phyloP scores from a whole-genome alignment of 1,139 yeast genomes.

The Suhomyces bribrorum region DNA sequence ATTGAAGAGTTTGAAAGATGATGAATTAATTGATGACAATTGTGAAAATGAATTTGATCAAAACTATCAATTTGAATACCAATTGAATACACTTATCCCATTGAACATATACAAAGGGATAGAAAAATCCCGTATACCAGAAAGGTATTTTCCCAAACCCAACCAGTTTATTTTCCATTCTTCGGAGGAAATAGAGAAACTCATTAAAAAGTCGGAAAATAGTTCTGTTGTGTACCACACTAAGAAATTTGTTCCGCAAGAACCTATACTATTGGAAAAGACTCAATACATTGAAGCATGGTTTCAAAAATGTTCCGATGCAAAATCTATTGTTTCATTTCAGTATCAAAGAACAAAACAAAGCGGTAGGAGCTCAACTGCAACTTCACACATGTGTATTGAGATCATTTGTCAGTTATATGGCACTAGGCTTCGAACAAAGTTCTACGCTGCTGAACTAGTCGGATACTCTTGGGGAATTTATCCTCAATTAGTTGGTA shows the following conservation, averaged over 20 bases:
- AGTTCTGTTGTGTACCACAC: slow-evolving; percentile 2
- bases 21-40: not conserved
- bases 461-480: slow-evolving; percentile 58
- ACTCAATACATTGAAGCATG: slow-evolving; percentile 47
- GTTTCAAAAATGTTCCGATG: slow-evolving; percentile 37
- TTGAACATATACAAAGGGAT: slow-evolving; percentile 4
- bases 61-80: slow-evolving; percentile 22
- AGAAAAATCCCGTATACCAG: not conserved
- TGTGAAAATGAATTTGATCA: slow-evolving; percentile 14
- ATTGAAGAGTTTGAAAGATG: not conserved
- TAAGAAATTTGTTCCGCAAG: not conserved
- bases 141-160: slow-evolving; percentile 7
- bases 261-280: slow-evolving; percentile 19
- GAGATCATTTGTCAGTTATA: slow-evolving; percentile 54
- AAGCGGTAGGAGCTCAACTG: slow-evolving; percentile 24
- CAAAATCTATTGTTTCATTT: slow-evolving; percentile 40
- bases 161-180: slow-evolving; percentile 8
- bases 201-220: slow-evolving; percentile 4
- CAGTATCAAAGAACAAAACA: slow-evolving; percentile 35
- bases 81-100: slow-evolving; percentile 17
- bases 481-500: slow-evolving; percentile 51
- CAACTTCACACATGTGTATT: slow-evolving; percentile 38
- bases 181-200: slow-evolving; percentile 9
- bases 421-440: slow-evolving; percentile 36
- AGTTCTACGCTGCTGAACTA: slow-evolving; percentile 51